Evolutionary conservation across 2,329 filamentous ascomycete species (phyloP).

Genomic region (Didymella arachidicola): DNA sequence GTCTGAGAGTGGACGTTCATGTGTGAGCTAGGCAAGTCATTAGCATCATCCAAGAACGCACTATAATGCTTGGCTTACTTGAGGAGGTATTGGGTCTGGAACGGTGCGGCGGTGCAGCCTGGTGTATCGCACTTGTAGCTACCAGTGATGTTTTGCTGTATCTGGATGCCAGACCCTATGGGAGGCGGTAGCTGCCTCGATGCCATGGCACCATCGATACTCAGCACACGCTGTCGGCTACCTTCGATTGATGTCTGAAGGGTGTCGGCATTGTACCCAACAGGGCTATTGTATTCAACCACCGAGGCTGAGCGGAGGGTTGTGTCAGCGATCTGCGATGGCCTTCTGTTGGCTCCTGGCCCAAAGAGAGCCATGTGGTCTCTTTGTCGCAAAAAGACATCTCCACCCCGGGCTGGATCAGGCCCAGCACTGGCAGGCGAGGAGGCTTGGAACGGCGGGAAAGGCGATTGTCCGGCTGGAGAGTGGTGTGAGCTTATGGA

Average conservation of each 20-base stretch:
- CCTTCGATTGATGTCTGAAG: conserved; percentile 41
- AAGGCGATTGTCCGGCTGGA: conserved; percentile 34
- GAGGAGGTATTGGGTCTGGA: conserved; percentile 78
- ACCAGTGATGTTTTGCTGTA: conserved; percentile 40
- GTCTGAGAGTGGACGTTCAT: conserved; percentile 71
- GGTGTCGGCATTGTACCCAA: conserved; percentile 45
- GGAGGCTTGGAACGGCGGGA: conserved; percentile 41
- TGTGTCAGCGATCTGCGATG: conserved; percentile 48
- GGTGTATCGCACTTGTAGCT: conserved; percentile 63
- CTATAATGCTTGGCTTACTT: conserved; percentile 61
- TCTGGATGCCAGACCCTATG: conserved; percentile 39
- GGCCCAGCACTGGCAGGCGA: conserved; percentile 44
- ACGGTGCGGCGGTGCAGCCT: conserved; percentile 75
- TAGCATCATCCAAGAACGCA: neutral
- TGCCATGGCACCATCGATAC: conserved; percentile 41
- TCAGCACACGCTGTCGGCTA: conserved; percentile 37
- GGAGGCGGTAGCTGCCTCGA: conserved; percentile 46
- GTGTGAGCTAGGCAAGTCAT: conserved; percentile 65
- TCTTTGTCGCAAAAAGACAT: conserved; percentile 44
- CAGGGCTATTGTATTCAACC: conserved; percentile 48
- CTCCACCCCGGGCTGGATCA: conserved; percentile 34
- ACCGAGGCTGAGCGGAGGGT: conserved; percentile 44
- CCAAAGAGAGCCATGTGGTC: conserved; percentile 40
- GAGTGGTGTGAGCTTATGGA: conserved; percentile 45
- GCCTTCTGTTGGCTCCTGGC: conserved; percentile 36